Conservation (phyloP, 257 asterid genomes). For the Solanum commersonii region DNA sequence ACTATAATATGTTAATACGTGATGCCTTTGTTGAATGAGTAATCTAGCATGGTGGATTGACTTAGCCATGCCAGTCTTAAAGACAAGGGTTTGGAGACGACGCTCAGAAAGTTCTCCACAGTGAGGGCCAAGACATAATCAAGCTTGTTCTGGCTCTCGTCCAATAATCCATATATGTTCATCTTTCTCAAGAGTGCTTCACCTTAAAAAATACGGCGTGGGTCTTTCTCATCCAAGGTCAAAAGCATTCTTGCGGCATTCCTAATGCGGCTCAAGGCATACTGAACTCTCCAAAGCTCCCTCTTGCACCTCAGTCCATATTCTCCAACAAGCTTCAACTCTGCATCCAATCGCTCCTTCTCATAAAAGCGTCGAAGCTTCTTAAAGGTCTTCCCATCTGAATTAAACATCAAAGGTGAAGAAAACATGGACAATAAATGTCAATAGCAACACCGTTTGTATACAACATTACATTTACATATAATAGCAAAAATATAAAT, state of each 20-base stretch:
- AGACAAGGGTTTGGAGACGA: conserved; percentile 52
- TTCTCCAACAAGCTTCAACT: conserved; percentile 51
- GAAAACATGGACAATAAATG: neutral
- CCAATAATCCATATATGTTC: conserved; percentile 43
- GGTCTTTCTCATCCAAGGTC: conserved; percentile 25
- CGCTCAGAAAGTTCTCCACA: conserved; percentile 59
- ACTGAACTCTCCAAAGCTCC: conserved; percentile 60
- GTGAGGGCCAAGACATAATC: conserved; percentile 60
- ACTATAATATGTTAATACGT: conserved; percentile 14
- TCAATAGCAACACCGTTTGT: neutral
- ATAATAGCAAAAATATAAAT: neutral
- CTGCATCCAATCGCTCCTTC: conserved; percentile 55
- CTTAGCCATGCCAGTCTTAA: conserved; percentile 63
- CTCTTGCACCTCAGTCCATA: conserved; percentile 27
- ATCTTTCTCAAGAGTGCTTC: conserved; percentile 62
- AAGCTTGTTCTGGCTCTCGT: conserved; percentile 59
- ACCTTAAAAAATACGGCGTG: conserved; percentile 40
- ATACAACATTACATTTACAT: neutral
- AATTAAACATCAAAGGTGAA: neutral
- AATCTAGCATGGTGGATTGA: conserved; percentile 64
- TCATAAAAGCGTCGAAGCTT: conserved; percentile 60
- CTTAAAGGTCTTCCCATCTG: conserved; percentile 10
- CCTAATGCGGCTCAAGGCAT: conserved; percentile 52
- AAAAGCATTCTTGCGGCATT: conserved; percentile 44
- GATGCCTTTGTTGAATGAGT: conserved; percentile 41